A percentile compares a stretch with the other conserved stretches of the same genome.
These are phyloP conservation scores for Petunia hybrid DNA, from an alignment of 305 asterid species.

Conservation along the genomic window DNA sequence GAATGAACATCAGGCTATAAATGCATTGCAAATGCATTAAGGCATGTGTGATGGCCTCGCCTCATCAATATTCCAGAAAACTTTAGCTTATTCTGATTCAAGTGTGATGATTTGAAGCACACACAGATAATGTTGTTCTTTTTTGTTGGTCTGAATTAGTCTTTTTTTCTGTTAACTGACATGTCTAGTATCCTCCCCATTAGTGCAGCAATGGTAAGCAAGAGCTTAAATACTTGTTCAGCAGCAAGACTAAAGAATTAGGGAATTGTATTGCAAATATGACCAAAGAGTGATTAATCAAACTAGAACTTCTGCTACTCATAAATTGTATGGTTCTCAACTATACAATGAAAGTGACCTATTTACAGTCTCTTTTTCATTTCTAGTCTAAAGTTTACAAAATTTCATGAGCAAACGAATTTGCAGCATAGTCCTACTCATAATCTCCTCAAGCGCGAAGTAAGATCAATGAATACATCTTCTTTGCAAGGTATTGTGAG, in stretches of 20 bases:
- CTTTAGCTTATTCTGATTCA: neutral
- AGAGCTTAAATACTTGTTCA: neutral
- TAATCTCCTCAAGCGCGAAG: neutral
- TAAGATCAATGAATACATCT: neutral
- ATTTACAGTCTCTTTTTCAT: neutral
- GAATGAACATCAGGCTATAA: conserved; percentile 1
- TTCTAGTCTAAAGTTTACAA: neutral
- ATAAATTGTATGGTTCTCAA: neutral
- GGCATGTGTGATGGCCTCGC: neutral
- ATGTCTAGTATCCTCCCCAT: neutral
- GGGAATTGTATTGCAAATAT: neutral
- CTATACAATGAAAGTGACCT: neutral
- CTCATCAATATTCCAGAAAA: too few relatives aligned
- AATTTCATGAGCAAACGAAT: neutral
- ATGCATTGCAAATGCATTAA: neutral
- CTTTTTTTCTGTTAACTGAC: neutral
- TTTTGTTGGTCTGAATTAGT: neutral
- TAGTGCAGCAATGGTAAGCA: neutral
- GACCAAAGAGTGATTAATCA: neutral
- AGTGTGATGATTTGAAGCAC: neutral
- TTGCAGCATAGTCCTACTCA: neutral
- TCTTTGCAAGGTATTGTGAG: neutral
- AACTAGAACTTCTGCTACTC: neutral
- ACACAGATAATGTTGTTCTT: neutral
- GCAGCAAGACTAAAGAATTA: neutral